Percentiles rank a stretch among this genome's conserved stretches.
Conservation (phyloP, 2,329 filamentous ascomycete genomes). For the Chaetomium olivaceum region DNA sequence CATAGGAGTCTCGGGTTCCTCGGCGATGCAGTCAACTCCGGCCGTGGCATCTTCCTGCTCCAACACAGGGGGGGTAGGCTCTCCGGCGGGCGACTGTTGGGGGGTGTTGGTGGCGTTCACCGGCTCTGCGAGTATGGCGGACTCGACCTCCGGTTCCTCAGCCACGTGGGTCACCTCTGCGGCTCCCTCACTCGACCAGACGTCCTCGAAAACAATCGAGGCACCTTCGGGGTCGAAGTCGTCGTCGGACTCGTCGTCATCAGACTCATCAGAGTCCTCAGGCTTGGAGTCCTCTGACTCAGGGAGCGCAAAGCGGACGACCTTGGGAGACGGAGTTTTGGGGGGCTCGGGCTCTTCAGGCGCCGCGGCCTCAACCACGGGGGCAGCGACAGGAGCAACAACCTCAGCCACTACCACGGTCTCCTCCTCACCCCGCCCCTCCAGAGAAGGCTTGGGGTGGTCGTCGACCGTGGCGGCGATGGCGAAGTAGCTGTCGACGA, state of each 20-base stretch:
- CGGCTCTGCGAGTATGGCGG: neutral
- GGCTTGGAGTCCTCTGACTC: too few relatives aligned
- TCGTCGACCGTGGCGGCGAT: neutral
- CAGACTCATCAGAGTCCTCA: too few relatives aligned
- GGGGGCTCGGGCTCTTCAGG: neutral
- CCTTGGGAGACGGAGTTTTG: neutral
- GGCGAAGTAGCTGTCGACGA: too few relatives aligned
- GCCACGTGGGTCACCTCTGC: neutral
- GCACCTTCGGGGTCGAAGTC: too few relatives aligned
- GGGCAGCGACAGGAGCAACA: neutral
- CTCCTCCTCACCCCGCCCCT: neutral
- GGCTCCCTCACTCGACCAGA: too few relatives aligned
- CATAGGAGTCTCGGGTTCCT: neutral
- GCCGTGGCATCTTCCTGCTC: neutral
- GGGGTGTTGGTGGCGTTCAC: neutral
- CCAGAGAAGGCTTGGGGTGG: conserved; percentile 4
- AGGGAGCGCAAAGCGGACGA: neutral
- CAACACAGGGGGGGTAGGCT: neutral
- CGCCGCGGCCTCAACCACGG: neutral
- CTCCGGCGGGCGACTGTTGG: neutral
- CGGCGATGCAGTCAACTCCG: neutral
- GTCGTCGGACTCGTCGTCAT: too few relatives aligned
- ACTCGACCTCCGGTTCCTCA: neutral
- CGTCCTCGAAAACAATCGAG: too few relatives aligned
- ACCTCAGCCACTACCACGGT: neutral